A percentile compares a stretch with the other conserved stretches of the same genome.
These are phyloP conservation scores for Pseudogymnoascus sp. DNA, from an alignment of 2,329 filamentous ascomycete genomes.

Conservation along the genomic window DNA sequence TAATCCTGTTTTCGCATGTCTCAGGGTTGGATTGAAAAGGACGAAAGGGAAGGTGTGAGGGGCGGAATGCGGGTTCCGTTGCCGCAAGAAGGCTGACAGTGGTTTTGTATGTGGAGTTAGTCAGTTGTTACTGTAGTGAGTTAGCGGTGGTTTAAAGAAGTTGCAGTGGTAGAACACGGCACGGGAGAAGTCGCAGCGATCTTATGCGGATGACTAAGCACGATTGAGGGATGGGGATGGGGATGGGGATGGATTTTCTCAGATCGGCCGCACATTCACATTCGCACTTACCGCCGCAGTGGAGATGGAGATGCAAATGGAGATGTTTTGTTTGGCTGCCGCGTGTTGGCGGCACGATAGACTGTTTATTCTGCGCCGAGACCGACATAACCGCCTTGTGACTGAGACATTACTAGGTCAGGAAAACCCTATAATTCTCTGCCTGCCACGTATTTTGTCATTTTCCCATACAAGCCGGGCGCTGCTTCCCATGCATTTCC, in stretches of 20 bases:
- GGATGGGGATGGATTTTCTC: background rate
- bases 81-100: background rate
- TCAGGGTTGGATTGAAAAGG: background rate
- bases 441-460: background rate
- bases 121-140: background rate
- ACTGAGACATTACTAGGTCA: background rate
- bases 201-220: background rate
- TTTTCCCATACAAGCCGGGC: background rate
- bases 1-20: slow-evolving; percentile 4
- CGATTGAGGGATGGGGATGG: no score
- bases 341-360: background rate
- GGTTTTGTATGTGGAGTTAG: background rate
- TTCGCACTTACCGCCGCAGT: background rate
- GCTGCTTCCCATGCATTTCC: background rate
- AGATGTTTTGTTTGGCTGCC: background rate
- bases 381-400: background rate
- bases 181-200: slow-evolving; percentile 1
- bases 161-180: no score
- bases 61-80: background rate
- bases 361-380: background rate
- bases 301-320: background rate
- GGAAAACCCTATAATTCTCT: background rate
- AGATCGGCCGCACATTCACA: background rate
- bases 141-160: no score
- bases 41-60: background rate